Evolutionary conservation across 208 protist species (phyloP), one percentile per base, ranked within the genome.

Genomic region (Naegleria lovaniensis): DNA sequence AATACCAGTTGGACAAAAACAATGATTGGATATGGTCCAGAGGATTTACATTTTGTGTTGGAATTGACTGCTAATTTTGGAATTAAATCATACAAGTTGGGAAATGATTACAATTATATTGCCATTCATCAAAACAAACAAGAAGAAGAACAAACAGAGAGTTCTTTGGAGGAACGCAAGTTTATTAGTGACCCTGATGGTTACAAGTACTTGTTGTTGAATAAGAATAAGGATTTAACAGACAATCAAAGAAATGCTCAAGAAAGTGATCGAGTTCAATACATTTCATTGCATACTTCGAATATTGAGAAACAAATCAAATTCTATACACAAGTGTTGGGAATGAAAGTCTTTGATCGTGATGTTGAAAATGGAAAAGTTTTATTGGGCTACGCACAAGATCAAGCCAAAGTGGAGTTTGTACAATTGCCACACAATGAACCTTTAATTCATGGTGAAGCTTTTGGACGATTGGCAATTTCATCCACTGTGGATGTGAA

Each of bases 41-140:
- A 93, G 40, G 91, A 92, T 38, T 1, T 41, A 40, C 86, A 93
- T 85, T 93, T 93, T 93, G 92, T 91, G 5, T 48, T 93, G 19
- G 92, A 93, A 55, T 89, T 93, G n/a, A 93, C 92, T 15, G 91
- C 90, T 43, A 93, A 93, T 79, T 92, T 91, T 76, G 85, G 85
- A 58, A 92, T 93, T 84, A 83, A 75, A n/a, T 6, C 22, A 13
- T 93, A 93, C 85, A 43, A 90, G 22, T 43, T 41, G 29, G 92
- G 92, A 13, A 93, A 93, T 87, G 92, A 93, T 88, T 87, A 91
- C 29, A 43, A 39, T 36, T 58, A 75, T 52, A 91, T 93, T 55
- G 89, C 9, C 0, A 38, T 93, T 36, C 29, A 1, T 39, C 22
- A 40, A 0, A n/a, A 83, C 0, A 2, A 83, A 11, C 3, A 5